Percentiles rank a stretch among this genome's conserved stretches.
Conservation (phyloP, 2,329 filamentous ascomycete genomes). For the Hypoxylon sp. region DNA sequence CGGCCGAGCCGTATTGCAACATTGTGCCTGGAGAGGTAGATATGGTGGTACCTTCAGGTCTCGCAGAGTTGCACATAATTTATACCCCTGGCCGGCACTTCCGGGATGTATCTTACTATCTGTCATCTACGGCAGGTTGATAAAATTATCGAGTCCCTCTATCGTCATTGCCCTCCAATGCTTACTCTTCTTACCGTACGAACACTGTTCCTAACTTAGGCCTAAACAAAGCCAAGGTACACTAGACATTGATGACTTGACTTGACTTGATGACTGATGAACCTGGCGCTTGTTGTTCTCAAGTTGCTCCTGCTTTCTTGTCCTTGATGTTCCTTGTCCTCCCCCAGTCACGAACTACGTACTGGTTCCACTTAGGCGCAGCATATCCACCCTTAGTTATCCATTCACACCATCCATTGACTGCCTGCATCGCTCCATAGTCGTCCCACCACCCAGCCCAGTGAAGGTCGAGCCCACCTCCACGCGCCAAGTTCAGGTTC, state of each 20-base stretch:
- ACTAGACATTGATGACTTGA: no score
- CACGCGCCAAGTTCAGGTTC: slow-evolving; percentile 38
- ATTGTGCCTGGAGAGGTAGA: slow-evolving; percentile 31
- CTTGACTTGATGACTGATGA: slow-evolving; percentile 17
- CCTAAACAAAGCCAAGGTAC: slow-evolving; percentile 11
- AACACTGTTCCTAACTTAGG: slow-evolving; percentile 16
- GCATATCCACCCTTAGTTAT: slow-evolving; percentile 36
- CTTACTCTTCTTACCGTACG: slow-evolving; percentile 47
- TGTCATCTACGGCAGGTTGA: slow-evolving; percentile 43
- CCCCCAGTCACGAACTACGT: slow-evolving; percentile 39
- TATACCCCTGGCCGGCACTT: slow-evolving; percentile 18
- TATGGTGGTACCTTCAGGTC: slow-evolving; percentile 42
- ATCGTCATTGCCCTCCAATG: slow-evolving; percentile 44
- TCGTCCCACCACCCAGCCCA: slow-evolving; percentile 52
- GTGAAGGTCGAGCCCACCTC: slow-evolving; percentile 39
- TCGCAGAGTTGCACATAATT: slow-evolving; percentile 31
- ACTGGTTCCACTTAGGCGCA: slow-evolving; percentile 37
- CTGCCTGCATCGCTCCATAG: slow-evolving; percentile 53
- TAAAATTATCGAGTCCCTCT: slow-evolving; percentile 40
- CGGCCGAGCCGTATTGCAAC: slow-evolving; percentile 39
- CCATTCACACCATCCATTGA: slow-evolving; percentile 48
- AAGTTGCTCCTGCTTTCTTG: slow-evolving; percentile 8
- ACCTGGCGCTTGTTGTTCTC: slow-evolving; percentile 19
- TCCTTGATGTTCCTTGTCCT: slow-evolving; percentile 26
- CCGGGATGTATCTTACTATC: slow-evolving; percentile 45